Evolutionary conservation across 768 basidiomycete species (phyloP).

Genomic region (Trametes maxima): DNA sequence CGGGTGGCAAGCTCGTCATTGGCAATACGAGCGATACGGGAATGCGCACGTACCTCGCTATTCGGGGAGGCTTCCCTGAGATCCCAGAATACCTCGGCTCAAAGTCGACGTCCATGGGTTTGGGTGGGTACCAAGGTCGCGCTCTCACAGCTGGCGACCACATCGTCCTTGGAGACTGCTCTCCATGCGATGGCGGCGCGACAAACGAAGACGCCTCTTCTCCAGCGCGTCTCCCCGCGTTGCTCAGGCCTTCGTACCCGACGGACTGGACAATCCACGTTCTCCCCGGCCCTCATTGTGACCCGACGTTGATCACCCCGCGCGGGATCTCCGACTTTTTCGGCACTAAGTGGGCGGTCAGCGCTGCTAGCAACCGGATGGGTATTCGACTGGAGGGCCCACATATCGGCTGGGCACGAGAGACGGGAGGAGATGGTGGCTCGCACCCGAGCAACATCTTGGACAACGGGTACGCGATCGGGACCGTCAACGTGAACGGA

Average conservation of each 20-base stretch:
- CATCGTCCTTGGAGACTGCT: conserved; percentile 42
- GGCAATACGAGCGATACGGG: conserved; percentile 40
- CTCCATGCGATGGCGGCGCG: conserved; percentile 24
- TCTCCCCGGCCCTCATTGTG: conserved; percentile 65
- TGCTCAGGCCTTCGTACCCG: conserved; percentile 47
- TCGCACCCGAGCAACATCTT: conserved; percentile 70
- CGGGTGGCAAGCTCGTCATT: conserved; percentile 46
- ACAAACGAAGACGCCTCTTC: neutral
- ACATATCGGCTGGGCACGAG: conserved; percentile 57
- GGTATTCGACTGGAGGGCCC: conserved; percentile 61
- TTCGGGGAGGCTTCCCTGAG: conserved; percentile 62
- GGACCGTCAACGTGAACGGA: conserved; percentile 64
- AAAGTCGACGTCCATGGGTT: conserved; percentile 64
- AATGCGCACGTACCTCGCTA: conserved; percentile 55
- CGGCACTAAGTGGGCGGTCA: conserved; percentile 52
- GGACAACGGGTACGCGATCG: conserved; percentile 59
- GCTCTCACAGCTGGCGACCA: conserved; percentile 54
- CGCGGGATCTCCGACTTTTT: conserved; percentile 56
- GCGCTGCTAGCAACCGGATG: conserved; percentile 60
- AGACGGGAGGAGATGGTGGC: conserved; percentile 65
- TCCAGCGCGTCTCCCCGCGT: conserved; percentile 28
- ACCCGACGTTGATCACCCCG: conserved; percentile 53
- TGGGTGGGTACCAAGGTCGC: conserved; percentile 67
- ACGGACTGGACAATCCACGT: conserved; percentile 54
- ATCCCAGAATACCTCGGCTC: conserved; percentile 60